Percentiles rank a stretch among this genome's conserved stretches.
Conservation (phyloP, 2,329 filamentous ascomycete species). For the Pestalotiopsis fici region DNA sequence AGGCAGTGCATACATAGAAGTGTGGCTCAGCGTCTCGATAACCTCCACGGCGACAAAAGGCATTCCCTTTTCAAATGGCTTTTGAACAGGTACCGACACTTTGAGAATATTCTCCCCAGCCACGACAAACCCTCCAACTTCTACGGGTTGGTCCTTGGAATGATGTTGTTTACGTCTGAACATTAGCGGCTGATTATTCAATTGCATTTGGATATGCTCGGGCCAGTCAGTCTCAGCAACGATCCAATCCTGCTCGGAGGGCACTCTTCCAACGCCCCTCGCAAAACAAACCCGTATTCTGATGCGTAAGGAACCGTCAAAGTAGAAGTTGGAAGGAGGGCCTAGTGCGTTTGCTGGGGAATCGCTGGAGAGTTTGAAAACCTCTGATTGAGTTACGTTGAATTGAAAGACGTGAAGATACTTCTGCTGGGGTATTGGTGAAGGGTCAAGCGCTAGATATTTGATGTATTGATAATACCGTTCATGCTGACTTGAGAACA, state of each 20-base stretch:
- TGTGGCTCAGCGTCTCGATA: conserved; percentile 56
- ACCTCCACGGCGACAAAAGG: conserved; percentile 72
- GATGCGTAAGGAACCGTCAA: conserved; percentile 59
- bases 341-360: conserved; percentile 21
- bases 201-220: conserved; percentile 63
- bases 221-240: conserved; percentile 71
- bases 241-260: conserved; percentile 59
- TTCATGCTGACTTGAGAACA: conserved; percentile 18
- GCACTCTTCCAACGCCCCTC: conserved; percentile 20
- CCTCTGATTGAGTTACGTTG: conserved; percentile 36
- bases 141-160: conserved; percentile 73
- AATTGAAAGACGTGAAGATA: conserved; percentile 49
- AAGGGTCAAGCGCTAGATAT: conserved; percentile 50
- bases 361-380: conserved; percentile 35
- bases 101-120: conserved; percentile 64
- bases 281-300: conserved; percentile 66
- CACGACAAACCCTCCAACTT: conserved; percentile 64
- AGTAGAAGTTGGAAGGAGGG: conserved; percentile 39
- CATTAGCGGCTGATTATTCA: conserved; percentile 63
- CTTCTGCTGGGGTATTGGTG: conserved; percentile 33
- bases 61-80: conserved; percentile 25
- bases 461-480: conserved; percentile 61
- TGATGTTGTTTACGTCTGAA: conserved; percentile 70
- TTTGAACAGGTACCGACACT: conserved; percentile 41
- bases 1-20: conserved; percentile 41